Percentiles rank a stretch among this genome's conserved stretches.
These are phyloP conservation scores for Coprinopsis sp. DNA, from an alignment of 768 basidiomycete species.

Conservation along the genomic window DNA sequence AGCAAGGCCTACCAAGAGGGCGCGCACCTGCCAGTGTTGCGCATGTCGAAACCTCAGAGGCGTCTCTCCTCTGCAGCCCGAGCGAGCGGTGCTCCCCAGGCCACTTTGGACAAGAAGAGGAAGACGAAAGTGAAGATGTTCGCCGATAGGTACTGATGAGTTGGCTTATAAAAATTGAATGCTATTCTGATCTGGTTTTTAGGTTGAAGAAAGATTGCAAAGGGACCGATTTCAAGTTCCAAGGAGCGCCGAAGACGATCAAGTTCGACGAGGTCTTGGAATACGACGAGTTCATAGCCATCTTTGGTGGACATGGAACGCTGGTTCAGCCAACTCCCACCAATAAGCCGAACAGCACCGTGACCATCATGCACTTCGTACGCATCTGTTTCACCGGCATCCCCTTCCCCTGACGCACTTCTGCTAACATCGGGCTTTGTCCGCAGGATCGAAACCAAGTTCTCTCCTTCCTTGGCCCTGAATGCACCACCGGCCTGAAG, in stretches of 20 bases:
- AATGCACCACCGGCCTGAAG: conserved; percentile 28
- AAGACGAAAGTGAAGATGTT: conserved; percentile 36
- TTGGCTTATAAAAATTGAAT: neutral
- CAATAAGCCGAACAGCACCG: conserved; percentile 37
- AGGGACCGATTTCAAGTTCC: conserved; percentile 34
- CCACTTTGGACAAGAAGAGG: conserved; percentile 30
- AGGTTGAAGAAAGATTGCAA: conserved; percentile 41
- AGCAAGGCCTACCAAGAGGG: too few relatives aligned
- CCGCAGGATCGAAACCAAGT: conserved; percentile 23
- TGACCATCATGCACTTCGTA: conserved; percentile 37
- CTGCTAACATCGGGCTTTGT: neutral
- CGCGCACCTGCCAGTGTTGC: too few relatives aligned
- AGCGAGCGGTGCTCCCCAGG: conserved; percentile 10
- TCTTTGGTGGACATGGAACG: conserved; percentile 32
- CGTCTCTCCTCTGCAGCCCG: conserved; percentile 16
- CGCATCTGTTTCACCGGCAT: conserved; percentile 5
- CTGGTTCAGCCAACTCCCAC: conserved; percentile 35
- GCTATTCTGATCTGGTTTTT: neutral
- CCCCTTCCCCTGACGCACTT: neutral
- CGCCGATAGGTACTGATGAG: conserved; percentile 29
- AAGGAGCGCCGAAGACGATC: conserved; percentile 32
- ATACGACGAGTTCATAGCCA: conserved; percentile 27
- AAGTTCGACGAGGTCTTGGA: conserved; percentile 38
- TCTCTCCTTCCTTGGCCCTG: conserved; percentile 25
- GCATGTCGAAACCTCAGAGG: conserved; percentile 10